Evolutionary conservation across 352 stramenopile genomes (phyloP).

Genomic region (Plasmopara halstedii): DNA sequence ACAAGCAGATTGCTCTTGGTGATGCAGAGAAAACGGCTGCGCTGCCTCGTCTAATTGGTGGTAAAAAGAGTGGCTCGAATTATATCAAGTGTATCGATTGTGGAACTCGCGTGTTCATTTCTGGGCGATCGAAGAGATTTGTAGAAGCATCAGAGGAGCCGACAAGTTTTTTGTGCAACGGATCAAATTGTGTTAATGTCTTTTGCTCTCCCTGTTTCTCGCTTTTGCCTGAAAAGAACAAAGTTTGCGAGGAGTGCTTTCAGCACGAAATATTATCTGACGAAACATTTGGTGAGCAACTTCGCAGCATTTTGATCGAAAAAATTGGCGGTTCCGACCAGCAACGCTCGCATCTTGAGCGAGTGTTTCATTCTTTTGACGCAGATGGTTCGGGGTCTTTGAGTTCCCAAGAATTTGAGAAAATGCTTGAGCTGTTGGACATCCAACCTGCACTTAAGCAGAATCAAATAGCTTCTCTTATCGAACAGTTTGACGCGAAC

Average conservation of each 20-base stretch:
- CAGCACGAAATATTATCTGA: slow-evolving; percentile 40
- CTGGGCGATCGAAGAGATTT: slow-evolving; percentile 11
- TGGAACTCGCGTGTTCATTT: slow-evolving; percentile 24
- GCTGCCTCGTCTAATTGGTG: slow-evolving; percentile 67
- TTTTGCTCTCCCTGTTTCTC: slow-evolving; percentile 52
- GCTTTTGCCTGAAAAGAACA: slow-evolving; percentile 34
- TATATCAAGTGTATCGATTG: slow-evolving; percentile 57
- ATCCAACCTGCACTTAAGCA: slow-evolving; percentile 48
- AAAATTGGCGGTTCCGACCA: slow-evolving; percentile 40
- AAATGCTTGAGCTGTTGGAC: slow-evolving; percentile 32
- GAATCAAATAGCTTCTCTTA: slow-evolving; percentile 38
- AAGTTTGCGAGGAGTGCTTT: slow-evolving; percentile 73
- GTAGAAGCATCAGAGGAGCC: neutral
- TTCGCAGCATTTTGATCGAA: slow-evolving; percentile 56
- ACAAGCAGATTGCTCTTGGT: slow-evolving; percentile 54
- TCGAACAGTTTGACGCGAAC: slow-evolving; percentile 66
- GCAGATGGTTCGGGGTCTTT: slow-evolving; percentile 51
- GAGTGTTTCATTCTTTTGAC: slow-evolving; percentile 51
- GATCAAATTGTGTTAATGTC: slow-evolving; percentile 48
- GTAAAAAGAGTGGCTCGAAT: slow-evolving; percentile 52
- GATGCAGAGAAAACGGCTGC: slow-evolving; percentile 40
- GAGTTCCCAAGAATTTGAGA: slow-evolving; percentile 47
- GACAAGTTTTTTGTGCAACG: slow-evolving; percentile 27
- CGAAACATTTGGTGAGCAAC: slow-evolving; percentile 49
- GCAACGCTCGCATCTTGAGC: slow-evolving; percentile 30